Percentiles rank a stretch among this genome's conserved stretches.
Conservation (phyloP, 176 grass and related monocot genomes). For the Avena atlantica region DNA sequence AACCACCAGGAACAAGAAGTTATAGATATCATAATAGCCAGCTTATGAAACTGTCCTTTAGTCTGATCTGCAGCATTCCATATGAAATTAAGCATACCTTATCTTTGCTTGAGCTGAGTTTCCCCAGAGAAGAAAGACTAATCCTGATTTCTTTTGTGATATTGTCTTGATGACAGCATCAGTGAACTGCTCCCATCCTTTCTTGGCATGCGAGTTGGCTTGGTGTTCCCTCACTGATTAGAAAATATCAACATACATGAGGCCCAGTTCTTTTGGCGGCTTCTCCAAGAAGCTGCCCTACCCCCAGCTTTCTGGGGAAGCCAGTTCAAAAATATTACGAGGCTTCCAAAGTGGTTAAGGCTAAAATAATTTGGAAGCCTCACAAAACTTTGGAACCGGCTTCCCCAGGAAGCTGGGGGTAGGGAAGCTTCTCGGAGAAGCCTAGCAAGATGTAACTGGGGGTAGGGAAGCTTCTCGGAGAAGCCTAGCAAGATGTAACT, state of each 20-base stretch:
- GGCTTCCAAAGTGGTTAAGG: too few relatives aligned
- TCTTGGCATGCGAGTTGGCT: conserved; percentile 95
- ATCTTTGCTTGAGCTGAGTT: conserved; percentile 93
- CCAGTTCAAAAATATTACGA: too few relatives aligned
- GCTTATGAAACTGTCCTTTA: background rate
- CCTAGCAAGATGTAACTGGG: too few relatives aligned
- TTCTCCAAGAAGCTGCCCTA: too few relatives aligned
- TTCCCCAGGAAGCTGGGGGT: too few relatives aligned
- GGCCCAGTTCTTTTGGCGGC: too few relatives aligned
- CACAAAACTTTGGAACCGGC: too few relatives aligned
- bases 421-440: too few relatives aligned
- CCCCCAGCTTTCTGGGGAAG: too few relatives aligned
- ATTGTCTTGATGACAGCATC: conserved; percentile 90
- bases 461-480: too few relatives aligned
- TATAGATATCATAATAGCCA: background rate
- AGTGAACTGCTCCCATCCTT: conserved; percentile 97
- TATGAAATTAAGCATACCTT: conserved; percentile 53
- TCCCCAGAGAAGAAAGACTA: conserved; percentile 97
- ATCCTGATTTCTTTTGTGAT: conserved; percentile 84
- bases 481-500: conserved; percentile 20
- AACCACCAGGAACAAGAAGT: background rate
- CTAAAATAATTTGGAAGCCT: too few relatives aligned
- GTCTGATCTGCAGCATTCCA: background rate
- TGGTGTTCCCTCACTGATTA: conserved; percentile 78
- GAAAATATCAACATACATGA: conserved; percentile 23